phyloP scores from a whole-genome alignment of 257 asterid genomes.

The Przewalskia tangutica region DNA sequence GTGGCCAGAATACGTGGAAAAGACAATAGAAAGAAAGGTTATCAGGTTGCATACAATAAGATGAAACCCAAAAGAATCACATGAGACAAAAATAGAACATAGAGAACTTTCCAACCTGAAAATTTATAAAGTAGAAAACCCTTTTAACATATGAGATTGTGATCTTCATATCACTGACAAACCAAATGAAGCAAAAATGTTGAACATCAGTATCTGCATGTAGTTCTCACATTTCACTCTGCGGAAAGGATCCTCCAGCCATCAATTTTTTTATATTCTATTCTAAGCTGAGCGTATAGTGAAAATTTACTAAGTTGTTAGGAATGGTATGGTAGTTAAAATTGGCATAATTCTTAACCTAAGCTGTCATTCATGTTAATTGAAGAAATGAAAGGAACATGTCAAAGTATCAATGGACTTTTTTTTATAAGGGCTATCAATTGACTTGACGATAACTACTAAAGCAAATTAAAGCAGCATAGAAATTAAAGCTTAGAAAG shows the following conservation, averaged over 20 bases:
- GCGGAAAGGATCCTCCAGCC: neutral
- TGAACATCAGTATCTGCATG: neutral
- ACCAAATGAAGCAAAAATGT: too few relatives aligned
- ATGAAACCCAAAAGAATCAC: neutral
- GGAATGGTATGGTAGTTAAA: neutral
- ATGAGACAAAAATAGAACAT: neutral
- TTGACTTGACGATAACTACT: neutral
- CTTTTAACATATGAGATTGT: neutral
- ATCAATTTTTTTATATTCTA: neutral
- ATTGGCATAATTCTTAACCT: neutral
- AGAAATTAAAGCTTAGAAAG: neutral
- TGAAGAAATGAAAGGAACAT: neutral
- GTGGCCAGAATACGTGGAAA: neutral
- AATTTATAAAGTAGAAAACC: neutral
- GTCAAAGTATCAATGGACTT: neutral
- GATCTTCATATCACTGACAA: neutral
- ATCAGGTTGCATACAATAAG: neutral
- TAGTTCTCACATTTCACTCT: neutral
- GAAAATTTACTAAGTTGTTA: neutral
- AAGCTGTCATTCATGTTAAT: neutral
- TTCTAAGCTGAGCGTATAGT: neutral
- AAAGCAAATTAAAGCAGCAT: slow-evolving; percentile 5
- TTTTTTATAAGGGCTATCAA: neutral
- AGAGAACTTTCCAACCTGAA: neutral
- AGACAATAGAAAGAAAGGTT: neutral